phyloP scores from a whole-genome alignment of 257 asterid genomes.

The Salvia hispanica region DNA sequence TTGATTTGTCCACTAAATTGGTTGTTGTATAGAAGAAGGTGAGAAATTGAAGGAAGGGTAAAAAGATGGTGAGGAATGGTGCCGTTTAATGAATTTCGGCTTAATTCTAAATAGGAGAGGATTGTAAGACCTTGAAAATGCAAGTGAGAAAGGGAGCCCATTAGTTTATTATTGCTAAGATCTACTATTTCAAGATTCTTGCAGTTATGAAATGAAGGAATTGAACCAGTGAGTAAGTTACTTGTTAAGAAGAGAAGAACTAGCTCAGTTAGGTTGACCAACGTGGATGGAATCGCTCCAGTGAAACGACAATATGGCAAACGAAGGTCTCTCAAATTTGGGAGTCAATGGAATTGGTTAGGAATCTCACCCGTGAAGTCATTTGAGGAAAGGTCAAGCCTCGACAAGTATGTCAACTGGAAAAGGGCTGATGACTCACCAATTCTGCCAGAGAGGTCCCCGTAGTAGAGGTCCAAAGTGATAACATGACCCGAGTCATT shows the following conservation, averaged over 20 bases:
- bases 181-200: slow-evolving; percentile 32
- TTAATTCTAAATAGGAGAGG: slow-evolving; percentile 28
- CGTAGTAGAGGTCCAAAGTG: neutral
- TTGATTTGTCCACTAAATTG: slow-evolving; percentile 33
- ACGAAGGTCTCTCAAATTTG: neutral
- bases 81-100: slow-evolving; percentile 33
- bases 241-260: neutral
- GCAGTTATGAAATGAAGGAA: slow-evolving; percentile 39
- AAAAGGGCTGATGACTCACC: neutral
- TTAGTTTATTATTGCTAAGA: slow-evolving; percentile 22
- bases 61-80: slow-evolving; percentile 37
- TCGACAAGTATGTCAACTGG: neutral
- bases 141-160: slow-evolving; percentile 33
- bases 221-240: slow-evolving; percentile 34
- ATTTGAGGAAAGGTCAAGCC: neutral
- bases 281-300: slow-evolving; percentile 32
- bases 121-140: slow-evolving; percentile 35
- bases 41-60: slow-evolving; percentile 32
- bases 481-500: neutral
- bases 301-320: neutral
- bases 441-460: neutral
- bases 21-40: slow-evolving; percentile 30
- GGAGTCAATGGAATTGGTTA: neutral
- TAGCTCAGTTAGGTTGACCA: slow-evolving; percentile 29
- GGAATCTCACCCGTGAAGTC: neutral